Conservation (phyloP, 352 stramenopile genomes). For the Plasmopara viticola region DNA sequence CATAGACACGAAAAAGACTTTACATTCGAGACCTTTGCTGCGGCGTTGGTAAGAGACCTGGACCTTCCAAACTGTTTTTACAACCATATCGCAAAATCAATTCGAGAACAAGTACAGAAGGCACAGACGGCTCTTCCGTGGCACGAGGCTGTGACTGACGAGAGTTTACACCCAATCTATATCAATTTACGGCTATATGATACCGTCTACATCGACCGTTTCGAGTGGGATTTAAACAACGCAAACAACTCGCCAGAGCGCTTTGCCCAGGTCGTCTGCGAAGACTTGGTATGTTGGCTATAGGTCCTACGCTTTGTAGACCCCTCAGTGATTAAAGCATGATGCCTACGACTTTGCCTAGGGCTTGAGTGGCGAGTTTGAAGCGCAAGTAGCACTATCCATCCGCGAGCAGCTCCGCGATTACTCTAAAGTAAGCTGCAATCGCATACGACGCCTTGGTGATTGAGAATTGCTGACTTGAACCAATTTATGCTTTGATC, state of each 20-base stretch:
- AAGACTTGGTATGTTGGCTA: conserved; percentile 49
- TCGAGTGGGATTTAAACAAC: conserved; percentile 78
- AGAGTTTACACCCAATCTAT: conserved; percentile 72
- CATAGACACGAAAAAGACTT: conserved; percentile 62
- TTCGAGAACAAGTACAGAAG: conserved; percentile 65
- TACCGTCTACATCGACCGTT: conserved; percentile 74
- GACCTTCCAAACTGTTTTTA: conserved; percentile 73
- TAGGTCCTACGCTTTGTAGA: neutral
- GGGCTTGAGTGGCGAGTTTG: conserved; percentile 73
- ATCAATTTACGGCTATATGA: conserved; percentile 80
- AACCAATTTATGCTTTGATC: conserved; percentile 1
- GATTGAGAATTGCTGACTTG: conserved; percentile 4
- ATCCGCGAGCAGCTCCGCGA: conserved; percentile 76
- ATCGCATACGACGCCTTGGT: neutral
- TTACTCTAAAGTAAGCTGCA: conserved; percentile 49
- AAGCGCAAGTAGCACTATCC: conserved; percentile 66
- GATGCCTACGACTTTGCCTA: conserved; percentile 5
- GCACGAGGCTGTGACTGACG: conserved; percentile 40
- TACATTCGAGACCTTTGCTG: conserved; percentile 71
- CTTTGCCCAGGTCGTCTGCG: conserved; percentile 59
- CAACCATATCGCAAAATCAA: conserved; percentile 52
- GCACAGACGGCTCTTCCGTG: conserved; percentile 47
- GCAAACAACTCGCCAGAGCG: conserved; percentile 55
- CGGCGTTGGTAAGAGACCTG: conserved; percentile 57
- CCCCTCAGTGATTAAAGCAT: neutral